A percentile compares a stretch with the other conserved stretches of the same genome.
Evolutionary conservation across 2,329 filamentous ascomycete species (phyloP).

Genomic region (Davidsoniella australis): DNA sequence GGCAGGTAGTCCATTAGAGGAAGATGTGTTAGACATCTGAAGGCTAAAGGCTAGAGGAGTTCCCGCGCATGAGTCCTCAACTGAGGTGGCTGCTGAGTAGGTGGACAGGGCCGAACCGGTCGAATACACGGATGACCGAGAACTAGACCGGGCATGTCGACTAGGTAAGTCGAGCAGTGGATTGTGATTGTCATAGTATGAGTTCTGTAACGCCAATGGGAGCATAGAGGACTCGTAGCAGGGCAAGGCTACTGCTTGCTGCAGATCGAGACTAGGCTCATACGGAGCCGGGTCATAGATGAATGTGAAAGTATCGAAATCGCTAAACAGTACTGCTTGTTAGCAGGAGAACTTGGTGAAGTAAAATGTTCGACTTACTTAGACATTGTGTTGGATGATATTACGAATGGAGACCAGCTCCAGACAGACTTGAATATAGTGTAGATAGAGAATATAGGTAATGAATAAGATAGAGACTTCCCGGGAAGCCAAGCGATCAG

Average conservation of each 20-base stretch:
- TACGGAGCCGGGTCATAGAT: slow-evolving; percentile 29
- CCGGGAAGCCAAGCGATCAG: neutral
- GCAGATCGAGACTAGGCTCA: slow-evolving; percentile 20
- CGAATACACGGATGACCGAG: slow-evolving; percentile 46
- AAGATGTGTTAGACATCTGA: slow-evolving; percentile 30
- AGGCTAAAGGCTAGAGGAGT: slow-evolving; percentile 40
- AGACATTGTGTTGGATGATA: slow-evolving; percentile 1
- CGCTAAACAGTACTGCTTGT: slow-evolving; percentile 15
- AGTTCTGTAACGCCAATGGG: neutral
- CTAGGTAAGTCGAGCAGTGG: slow-evolving; percentile 39
- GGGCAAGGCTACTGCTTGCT: neutral
- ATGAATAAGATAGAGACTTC: neutral
- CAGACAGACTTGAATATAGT: neutral
- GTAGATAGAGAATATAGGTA: neutral
- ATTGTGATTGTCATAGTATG: slow-evolving; percentile 30
- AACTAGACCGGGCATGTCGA: slow-evolving; percentile 44
- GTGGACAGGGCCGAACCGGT: slow-evolving; percentile 42
- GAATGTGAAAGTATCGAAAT: slow-evolving; percentile 41
- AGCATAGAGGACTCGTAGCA: no score
- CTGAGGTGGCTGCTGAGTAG: slow-evolving; percentile 44
- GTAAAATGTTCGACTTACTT: slow-evolving; percentile 17
- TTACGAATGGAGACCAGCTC: slow-evolving; percentile 6
- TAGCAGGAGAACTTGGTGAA: neutral
- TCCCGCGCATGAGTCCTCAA: slow-evolving; percentile 49
- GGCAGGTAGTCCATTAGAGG: slow-evolving; percentile 21